Conservation (phyloP, 305 asterid species). For the Solanum chacoense region DNA sequence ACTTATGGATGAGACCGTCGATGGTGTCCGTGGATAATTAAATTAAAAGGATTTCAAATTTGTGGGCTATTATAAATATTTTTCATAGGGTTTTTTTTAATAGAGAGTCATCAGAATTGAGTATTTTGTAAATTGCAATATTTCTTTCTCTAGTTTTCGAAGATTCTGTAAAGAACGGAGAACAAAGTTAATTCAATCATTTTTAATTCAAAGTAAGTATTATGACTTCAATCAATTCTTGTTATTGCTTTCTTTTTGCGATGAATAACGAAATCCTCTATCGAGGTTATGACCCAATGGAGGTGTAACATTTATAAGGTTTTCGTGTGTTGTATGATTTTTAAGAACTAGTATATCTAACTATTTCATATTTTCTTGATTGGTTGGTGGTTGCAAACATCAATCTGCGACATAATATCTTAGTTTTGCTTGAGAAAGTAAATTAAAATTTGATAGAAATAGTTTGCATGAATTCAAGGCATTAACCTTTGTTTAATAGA, state of each 20-base stretch:
- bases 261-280: not conserved
- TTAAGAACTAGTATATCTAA: not conserved
- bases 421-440: not conserved
- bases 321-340: not conserved
- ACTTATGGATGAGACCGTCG: not conserved
- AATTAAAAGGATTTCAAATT: not conserved
- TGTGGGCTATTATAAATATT: too few species aligned
- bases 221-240: not conserved
- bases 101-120: not conserved
- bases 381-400: not conserved
- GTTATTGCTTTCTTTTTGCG: not conserved
- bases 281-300: too few species aligned
- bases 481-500: too few species aligned
- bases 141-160: not conserved
- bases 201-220: too few species aligned
- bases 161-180: not conserved
- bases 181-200: too few species aligned
- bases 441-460: not conserved
- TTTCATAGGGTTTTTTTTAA: too few species aligned
- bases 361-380: not conserved
- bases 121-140: not conserved
- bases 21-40: not conserved
- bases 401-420: not conserved
- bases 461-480: too few species aligned
- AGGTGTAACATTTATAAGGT: too few species aligned